phyloP scores from a whole-genome alignment of 352 stramenopile species.

The Phytopythium delawarense region DNA sequence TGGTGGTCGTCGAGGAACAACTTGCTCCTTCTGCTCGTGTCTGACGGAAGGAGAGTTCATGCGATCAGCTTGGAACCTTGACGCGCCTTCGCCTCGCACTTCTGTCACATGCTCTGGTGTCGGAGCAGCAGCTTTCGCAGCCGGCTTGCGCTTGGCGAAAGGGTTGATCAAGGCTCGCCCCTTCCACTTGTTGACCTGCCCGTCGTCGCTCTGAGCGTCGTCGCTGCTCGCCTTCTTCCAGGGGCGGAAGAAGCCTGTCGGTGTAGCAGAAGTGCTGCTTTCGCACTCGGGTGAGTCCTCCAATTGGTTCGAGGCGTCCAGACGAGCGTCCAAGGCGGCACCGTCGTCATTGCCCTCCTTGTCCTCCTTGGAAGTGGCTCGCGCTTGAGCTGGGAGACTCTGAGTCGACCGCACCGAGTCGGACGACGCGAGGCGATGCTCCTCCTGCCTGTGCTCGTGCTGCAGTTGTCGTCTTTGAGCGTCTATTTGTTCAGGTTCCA shows the following conservation, averaged over 20 bases:
- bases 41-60: background rate
- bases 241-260: conserved; percentile 44
- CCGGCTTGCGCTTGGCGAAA: conserved; percentile 49
- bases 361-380: background rate
- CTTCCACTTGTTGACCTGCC: conserved; percentile 63
- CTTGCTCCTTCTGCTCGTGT: background rate
- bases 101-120: conserved; percentile 3
- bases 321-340: background rate
- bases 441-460: background rate
- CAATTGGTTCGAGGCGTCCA: conserved; percentile 14
- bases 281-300: conserved; percentile 11
- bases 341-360: background rate
- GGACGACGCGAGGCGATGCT: background rate
- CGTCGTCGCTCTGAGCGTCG: conserved; percentile 15
- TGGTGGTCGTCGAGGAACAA: conserved; percentile 6
- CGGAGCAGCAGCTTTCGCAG: background rate
- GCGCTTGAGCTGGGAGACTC: background rate
- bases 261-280: conserved; percentile 8
- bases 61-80: background rate
- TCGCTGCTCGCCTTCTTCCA: conserved; percentile 41
- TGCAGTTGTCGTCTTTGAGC: background rate
- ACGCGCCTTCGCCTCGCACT: background rate
- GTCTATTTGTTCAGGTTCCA: background rate
- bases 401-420: background rate
- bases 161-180: conserved; percentile 61